These are phyloP conservation scores for Globisporangium solare DNA, from an alignment of 352 stramenopile genomes.

Conservation along the genomic window DNA sequence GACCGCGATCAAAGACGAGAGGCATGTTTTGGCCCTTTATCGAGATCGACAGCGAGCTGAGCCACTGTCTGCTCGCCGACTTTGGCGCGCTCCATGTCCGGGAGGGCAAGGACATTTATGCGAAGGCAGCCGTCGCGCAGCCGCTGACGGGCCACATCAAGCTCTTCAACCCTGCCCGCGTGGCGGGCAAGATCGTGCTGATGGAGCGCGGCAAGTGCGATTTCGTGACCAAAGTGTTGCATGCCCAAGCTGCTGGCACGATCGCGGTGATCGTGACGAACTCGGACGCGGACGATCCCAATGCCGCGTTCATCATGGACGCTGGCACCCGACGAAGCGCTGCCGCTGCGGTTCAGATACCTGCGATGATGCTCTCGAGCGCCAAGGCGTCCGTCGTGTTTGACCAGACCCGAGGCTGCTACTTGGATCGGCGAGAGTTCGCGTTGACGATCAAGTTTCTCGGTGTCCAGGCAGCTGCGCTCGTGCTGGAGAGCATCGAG, in stretches of 20 bases:
- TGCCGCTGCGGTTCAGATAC: conserved; percentile 32
- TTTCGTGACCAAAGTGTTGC: conserved; percentile 72
- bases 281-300: conserved; percentile 17
- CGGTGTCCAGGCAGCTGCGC: conserved; percentile 39
- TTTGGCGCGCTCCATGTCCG: conserved; percentile 40
- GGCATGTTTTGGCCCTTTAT: conserved; percentile 75
- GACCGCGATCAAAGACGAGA: neutral
- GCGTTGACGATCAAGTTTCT: conserved; percentile 54
- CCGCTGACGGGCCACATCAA: conserved; percentile 44
- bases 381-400: conserved; percentile 40
- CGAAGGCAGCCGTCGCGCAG: conserved; percentile 47
- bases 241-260: conserved; percentile 62
- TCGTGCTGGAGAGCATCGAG: conserved; percentile 50
- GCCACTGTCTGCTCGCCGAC: conserved; percentile 65
- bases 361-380: conserved; percentile 58
- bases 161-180: conserved; percentile 43
- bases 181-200: conserved; percentile 53
- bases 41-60: conserved; percentile 45
- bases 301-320: conserved; percentile 71
- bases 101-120: conserved; percentile 49
- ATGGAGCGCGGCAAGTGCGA: conserved; percentile 67
- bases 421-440: conserved; percentile 37
- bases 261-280: conserved; percentile 70
- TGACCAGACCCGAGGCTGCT: conserved; percentile 42
- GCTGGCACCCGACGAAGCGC: conserved; percentile 27